Evolutionary conservation across 257 asterid genomes (phyloP).

Genomic region (Solanum raphanifolium): DNA sequence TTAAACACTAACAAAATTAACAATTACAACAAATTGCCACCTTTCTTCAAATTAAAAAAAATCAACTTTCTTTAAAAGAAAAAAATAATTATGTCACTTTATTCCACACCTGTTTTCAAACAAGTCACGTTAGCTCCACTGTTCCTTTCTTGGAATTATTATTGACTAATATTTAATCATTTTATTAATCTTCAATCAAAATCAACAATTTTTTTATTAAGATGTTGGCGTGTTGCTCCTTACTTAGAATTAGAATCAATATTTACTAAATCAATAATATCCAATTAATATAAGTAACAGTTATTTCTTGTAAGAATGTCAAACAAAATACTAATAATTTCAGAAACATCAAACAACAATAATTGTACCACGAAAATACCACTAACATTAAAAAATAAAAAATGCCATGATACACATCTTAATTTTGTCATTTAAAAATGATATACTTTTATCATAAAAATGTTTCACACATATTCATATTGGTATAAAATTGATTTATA

Average conservation of each 20-base stretch:
- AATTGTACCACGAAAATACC: not conserved
- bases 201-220: not conserved
- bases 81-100: not conserved
- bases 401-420: no score
- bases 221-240: not conserved
- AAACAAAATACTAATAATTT: not conserved
- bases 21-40: not conserved
- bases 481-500: no score
- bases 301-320: not conserved
- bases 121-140: not conserved
- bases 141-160: not conserved
- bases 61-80: not conserved
- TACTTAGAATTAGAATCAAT: not conserved
- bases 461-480: no score
- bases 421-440: no score
- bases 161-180: not conserved
- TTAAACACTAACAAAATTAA: not conserved
- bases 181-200: not conserved
- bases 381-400: not conserved
- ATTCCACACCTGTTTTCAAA: not conserved
- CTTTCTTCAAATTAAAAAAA: not conserved
- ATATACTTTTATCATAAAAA: no score
- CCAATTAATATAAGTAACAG: not conserved
- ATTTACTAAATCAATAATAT: not conserved
- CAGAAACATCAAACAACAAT: not conserved